A percentile compares a stretch with the other conserved stretches of the same genome.
These are phyloP conservation scores for Warburgia ugandensis DNA, from an alignment of 164 flowering plant genomes.

Conservation along the genomic window DNA sequence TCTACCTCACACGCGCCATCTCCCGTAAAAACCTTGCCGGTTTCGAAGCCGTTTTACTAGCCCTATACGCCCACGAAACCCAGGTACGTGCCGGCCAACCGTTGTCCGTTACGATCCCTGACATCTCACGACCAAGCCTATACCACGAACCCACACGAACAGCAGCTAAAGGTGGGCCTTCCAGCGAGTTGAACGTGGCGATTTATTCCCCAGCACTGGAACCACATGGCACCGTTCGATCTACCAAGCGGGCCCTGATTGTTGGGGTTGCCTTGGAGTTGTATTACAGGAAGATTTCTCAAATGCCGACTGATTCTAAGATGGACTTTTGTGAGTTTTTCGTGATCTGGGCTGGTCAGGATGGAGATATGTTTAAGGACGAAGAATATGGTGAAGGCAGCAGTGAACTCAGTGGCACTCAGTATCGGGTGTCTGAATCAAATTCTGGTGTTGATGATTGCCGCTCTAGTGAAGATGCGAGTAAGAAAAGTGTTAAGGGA, in stretches of 20 bases:
- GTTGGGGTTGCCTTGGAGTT: slow-evolving; percentile 82
- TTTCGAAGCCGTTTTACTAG: slow-evolving; percentile 75
- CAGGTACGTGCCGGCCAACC: slow-evolving; percentile 50
- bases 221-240: slow-evolving; percentile 72
- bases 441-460: neutral
- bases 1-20: slow-evolving; percentile 62
- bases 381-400: neutral
- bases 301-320: slow-evolving; percentile 65
- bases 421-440: too few species aligned
- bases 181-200: slow-evolving; percentile 48
- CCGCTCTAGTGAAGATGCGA: neutral
- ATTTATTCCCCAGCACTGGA: slow-evolving; percentile 62
- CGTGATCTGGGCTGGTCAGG: slow-evolving; percentile 56
- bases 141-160: slow-evolving; percentile 46
- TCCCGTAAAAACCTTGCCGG: slow-evolving; percentile 57
- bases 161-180: slow-evolving; percentile 22
- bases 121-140: slow-evolving; percentile 57
- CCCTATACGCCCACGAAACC: slow-evolving; percentile 70
- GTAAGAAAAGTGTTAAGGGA: slow-evolving; percentile 6
- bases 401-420: neutral
- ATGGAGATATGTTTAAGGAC: slow-evolving; percentile 16
- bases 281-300: slow-evolving; percentile 41
- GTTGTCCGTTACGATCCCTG: slow-evolving; percentile 51
- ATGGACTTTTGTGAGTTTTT: slow-evolving; percentile 72
- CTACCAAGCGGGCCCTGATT: slow-evolving; percentile 64